Percentiles rank a stretch among this genome's conserved stretches.
Evolutionary conservation across 768 basidiomycete species (phyloP).

Genomic region (Paxillus ammoniavirescens): DNA sequence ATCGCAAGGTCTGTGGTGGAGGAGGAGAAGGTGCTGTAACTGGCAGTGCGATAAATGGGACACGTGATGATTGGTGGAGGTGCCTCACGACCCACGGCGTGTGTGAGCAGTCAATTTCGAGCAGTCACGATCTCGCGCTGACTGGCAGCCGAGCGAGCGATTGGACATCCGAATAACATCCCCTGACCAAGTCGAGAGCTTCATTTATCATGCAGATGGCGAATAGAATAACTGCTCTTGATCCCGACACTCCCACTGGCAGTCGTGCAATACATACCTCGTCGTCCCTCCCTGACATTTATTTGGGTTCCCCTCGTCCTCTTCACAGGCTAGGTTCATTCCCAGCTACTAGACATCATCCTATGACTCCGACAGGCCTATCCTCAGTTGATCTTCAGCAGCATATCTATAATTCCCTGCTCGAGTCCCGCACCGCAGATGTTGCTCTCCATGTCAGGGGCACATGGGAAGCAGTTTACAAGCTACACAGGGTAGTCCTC

Average conservation of each 20-base stretch:
- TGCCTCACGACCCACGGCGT: too few relatives aligned
- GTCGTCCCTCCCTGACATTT: constrained; percentile 11
- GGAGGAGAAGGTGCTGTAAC: not conserved
- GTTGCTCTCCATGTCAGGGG: constrained; percentile 68
- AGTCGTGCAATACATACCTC: constrained; percentile 9
- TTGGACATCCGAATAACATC: not conserved
- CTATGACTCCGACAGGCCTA: constrained; percentile 41
- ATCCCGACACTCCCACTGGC: not conserved
- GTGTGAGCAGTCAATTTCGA: too few relatives aligned
- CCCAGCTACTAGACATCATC: not conserved
- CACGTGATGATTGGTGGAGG: not conserved
- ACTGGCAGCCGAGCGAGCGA: too few relatives aligned
- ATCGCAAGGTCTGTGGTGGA: constrained; percentile 34
- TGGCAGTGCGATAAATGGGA: not conserved
- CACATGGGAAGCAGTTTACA: constrained; percentile 72
- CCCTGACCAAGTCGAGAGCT: not conserved
- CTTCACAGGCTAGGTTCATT: not conserved
- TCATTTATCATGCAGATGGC: constrained; percentile 2
- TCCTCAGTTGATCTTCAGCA: constrained; percentile 61
- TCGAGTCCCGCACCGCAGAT: constrained; percentile 73
- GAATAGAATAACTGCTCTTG: not conserved
- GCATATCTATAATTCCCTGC: constrained; percentile 75
- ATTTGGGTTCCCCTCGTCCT: not conserved
- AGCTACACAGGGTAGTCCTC: constrained; percentile 80
- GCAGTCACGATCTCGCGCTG: too few relatives aligned